phyloP scores from a whole-genome alignment of 164 flowering plant genomes.

The Paratinospora sagittata region DNA sequence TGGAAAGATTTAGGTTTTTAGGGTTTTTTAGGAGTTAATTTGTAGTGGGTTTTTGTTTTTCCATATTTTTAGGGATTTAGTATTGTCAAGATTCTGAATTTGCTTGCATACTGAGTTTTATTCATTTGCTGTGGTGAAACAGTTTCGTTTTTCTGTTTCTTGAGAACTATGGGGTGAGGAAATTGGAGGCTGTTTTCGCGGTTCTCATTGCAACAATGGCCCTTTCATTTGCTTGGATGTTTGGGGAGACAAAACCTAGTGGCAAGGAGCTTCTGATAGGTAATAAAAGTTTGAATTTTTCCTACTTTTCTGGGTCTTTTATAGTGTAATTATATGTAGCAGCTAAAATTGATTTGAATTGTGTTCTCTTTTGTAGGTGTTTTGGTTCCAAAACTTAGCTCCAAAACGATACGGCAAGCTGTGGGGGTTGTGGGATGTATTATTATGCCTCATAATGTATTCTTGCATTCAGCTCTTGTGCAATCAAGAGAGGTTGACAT shows the following conservation, averaged over 20 bases:
- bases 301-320: neutral
- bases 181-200: constrained; percentile 84
- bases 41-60: no score
- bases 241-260: constrained; percentile 74
- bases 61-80: no score
- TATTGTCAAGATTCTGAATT: neutral
- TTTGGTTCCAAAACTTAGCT: constrained; percentile 77
- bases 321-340: neutral
- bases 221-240: constrained; percentile 91
- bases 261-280: constrained; percentile 71
- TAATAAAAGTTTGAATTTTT: constrained; percentile 13
- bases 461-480: constrained; percentile 86
- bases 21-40: no score
- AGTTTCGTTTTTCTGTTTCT: constrained; percentile 81
- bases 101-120: neutral
- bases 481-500: constrained; percentile 75
- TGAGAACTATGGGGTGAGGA: constrained; percentile 96
- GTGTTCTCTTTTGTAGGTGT: constrained; percentile 40
- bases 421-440: constrained; percentile 91
- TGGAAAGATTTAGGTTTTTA: no score
- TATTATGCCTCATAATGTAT: constrained; percentile 92
- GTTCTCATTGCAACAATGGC: constrained; percentile 85
- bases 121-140: constrained; percentile 18
- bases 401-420: constrained; percentile 76
- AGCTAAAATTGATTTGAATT: constrained; percentile 3